Conservation (phyloP, 139 green algal species). For the Micractinium sp. region DNA sequence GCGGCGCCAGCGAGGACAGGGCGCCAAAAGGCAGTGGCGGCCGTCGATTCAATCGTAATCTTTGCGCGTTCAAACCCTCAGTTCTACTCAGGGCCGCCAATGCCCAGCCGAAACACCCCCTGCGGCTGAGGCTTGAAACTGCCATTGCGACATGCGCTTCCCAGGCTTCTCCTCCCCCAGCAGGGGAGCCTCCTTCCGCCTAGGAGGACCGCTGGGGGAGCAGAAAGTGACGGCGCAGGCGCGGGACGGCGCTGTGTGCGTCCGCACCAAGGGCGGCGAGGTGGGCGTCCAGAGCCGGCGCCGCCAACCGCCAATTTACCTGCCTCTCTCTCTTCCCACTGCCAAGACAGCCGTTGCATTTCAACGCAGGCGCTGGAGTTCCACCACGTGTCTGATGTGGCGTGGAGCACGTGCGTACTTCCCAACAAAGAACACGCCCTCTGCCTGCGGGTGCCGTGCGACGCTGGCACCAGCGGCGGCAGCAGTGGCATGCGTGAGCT, state of each 20-base stretch:
- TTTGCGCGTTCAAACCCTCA: background rate
- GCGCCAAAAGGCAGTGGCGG: no score
- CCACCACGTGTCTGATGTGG: background rate
- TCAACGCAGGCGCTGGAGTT: constrained; percentile 11
- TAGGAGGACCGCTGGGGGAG: background rate
- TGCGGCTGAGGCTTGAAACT: background rate
- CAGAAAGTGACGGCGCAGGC: background rate
- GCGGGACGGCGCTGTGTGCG: background rate
- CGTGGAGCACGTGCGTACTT: constrained; percentile 28
- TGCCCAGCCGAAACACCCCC: no score
- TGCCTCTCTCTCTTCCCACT: background rate
- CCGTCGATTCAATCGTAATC: no score
- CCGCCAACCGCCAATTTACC: background rate
- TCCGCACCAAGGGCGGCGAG: constrained; percentile 7
- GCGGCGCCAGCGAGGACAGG: no score
- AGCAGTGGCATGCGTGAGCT: constrained; percentile 6
- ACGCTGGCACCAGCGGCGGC: background rate
- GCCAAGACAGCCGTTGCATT: background rate
- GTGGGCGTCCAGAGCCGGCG: background rate
- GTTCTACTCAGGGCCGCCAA: background rate
- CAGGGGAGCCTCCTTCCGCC: background rate
- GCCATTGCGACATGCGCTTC: background rate
- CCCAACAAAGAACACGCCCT: constrained; percentile 29
- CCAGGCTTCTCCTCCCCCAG: background rate
- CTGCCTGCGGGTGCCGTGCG: constrained; percentile 8